phyloP scores from a whole-genome alignment of 805 yeast species.

The Priceomyces haplophilus region DNA sequence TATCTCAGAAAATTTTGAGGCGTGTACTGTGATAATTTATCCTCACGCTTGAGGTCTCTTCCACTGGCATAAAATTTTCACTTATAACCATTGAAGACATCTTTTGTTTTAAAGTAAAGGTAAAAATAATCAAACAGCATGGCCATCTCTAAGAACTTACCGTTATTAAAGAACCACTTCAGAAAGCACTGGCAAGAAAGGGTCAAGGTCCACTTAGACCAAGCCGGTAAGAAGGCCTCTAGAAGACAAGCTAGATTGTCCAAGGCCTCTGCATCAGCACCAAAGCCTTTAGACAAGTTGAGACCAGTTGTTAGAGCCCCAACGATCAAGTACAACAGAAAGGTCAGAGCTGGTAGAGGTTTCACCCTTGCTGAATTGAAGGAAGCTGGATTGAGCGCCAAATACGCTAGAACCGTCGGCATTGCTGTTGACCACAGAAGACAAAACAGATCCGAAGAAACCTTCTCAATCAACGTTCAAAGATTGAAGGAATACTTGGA shows the following conservation, averaged over 20 bases:
- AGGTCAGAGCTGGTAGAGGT: slow-evolving; percentile 99
- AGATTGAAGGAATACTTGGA: slow-evolving; percentile 96
- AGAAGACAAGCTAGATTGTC: slow-evolving; percentile 93
- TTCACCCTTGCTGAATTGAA: slow-evolving; percentile 96
- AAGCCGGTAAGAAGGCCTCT: slow-evolving; percentile 98
- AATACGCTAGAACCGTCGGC: slow-evolving; percentile 98
- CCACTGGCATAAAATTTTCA: slow-evolving; percentile 5
- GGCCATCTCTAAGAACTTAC: slow-evolving; percentile 99
- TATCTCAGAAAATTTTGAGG: slow-evolving; percentile 1
- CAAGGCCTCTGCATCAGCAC: slow-evolving; percentile 94
- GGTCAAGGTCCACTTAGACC: slow-evolving; percentile 99
- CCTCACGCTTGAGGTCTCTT: slow-evolving; percentile 4
- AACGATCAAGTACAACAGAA: slow-evolving; percentile 98
- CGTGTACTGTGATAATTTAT: neutral
- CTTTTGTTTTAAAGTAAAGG: slow-evolving; percentile 2
- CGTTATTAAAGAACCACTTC: slow-evolving; percentile 99
- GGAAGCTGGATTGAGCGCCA: slow-evolving; percentile 89
- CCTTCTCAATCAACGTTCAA: slow-evolving; percentile 89
- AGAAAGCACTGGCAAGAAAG: slow-evolving; percentile 99
- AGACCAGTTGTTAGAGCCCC: slow-evolving; percentile 99
- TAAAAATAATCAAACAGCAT: slow-evolving; percentile 21
- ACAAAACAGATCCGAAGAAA: slow-evolving; percentile 96
- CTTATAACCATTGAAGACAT: neutral
- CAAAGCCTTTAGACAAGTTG: slow-evolving; percentile 94
- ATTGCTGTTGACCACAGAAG: slow-evolving; percentile 99